Conservation (phyloP, 495 filamentous ascomycete species). For the Xylaria castorea region DNA sequence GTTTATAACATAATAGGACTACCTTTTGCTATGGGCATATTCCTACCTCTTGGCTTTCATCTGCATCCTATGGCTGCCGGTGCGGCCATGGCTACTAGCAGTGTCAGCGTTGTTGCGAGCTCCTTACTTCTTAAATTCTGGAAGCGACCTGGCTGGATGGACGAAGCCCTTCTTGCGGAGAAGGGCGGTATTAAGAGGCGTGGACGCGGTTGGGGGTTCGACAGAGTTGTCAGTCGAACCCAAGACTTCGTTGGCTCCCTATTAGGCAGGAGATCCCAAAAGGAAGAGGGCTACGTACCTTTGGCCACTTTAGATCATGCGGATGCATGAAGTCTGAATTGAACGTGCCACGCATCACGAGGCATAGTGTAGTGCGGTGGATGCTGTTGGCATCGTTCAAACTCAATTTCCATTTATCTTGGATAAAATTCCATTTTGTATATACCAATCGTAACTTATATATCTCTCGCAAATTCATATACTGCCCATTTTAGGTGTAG, state of each 20-base stretch:
- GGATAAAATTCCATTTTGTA: constrained; percentile 14
- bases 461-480: neutral
- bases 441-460: constrained; percentile 23
- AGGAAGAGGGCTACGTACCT: constrained; percentile 65
- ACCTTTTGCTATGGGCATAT: constrained; percentile 95
- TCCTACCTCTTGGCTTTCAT: constrained; percentile 86
- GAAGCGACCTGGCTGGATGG: constrained; percentile 89
- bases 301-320: constrained; percentile 55
- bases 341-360: constrained; percentile 6
- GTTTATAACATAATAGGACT: constrained; percentile 91
- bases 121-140: constrained; percentile 86
- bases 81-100: constrained; percentile 90
- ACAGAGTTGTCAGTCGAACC: constrained; percentile 46
- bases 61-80: constrained; percentile 95
- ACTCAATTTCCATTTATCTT: neutral
- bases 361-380: constrained; percentile 2
- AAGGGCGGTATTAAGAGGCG: constrained; percentile 49
- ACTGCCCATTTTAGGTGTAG: neutral
- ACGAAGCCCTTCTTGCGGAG: constrained; percentile 68
- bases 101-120: constrained; percentile 87
- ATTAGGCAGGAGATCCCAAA: constrained; percentile 46
- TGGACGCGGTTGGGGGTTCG: constrained; percentile 55
- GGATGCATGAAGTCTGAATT: constrained; percentile 31
- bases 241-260: constrained; percentile 46
- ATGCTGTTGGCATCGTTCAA: neutral